Evolutionary conservation across 2,329 filamentous ascomycete genomes (phyloP), one percentile per base, ranked within the genome.

Genomic region (Tolypocladium guangdongense): DNA sequence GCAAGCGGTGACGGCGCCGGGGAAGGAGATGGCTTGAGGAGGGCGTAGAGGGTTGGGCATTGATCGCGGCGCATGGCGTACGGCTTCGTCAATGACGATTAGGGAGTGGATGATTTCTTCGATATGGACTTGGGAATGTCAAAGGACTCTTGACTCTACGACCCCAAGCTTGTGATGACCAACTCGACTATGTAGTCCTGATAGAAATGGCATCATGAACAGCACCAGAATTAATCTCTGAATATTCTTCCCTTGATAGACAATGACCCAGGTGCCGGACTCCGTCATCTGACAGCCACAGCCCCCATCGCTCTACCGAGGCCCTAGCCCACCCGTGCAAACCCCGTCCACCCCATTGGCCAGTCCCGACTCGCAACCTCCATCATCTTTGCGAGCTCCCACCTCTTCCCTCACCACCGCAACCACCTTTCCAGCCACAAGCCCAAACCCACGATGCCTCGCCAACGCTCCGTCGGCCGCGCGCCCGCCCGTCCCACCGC

Each of bases 401-500:
- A 20, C 47, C 46, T 50, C 33, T 52, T 39, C 52, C 48, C 52
- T 36, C 52, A n/a, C n/a, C n/a, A 51, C 33, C 41, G n/a, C n/a
- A n/a, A n/a, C n/a, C n/a, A n/a, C n/a, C n/a, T n/a, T n/a, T n/a
- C n/a, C n/a, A n/a, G n/a, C n/a, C n/a, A n/a, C n/a, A n/a, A n/a
- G n/a, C 41, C n/a, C 41, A 45, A 11, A 3, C 56, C 57, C 68
- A 78, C 51, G 59, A 92, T 92, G 88, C 74, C 88, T 86, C 88
- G 88, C 74, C 83, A 88, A 78, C 81, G 84, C 70, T 82, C 86
- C 72, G 76, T 80, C 72, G 81, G 74, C 66, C 77, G 81, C 68
- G 80, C 83, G 60, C 82, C 83, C 57, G 70, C 81, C 59, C 84
- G 87, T 65, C 87, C 88, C 63, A 81, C 81, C 63, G 78, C 82